phyloP scores from a whole-genome alignment of 257 asterid genomes.

The Solanum chilense region DNA sequence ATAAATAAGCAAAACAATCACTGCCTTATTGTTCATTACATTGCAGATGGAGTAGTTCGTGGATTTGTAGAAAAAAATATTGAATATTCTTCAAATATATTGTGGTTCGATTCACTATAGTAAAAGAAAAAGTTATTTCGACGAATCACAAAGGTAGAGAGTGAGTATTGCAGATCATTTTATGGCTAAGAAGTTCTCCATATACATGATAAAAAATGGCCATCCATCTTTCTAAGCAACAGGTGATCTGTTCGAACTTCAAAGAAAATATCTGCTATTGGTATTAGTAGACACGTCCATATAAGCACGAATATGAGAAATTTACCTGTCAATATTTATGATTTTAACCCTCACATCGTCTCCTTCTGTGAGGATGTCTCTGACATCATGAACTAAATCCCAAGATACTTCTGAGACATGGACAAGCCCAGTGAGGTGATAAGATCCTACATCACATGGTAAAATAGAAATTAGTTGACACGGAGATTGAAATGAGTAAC shows the following conservation, averaged over 20 bases:
- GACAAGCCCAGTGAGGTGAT: constrained; percentile 80
- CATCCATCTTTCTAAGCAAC: background rate
- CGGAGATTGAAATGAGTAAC: background rate
- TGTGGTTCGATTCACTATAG: background rate
- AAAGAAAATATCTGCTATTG: background rate
- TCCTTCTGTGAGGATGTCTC: constrained; percentile 71
- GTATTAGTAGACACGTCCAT: background rate
- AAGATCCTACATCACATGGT: constrained; percentile 37
- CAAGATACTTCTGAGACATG: constrained; percentile 96
- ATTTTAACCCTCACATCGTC: constrained; percentile 77
- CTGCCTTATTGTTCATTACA: background rate
- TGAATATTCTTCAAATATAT: background rate
- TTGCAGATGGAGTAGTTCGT: background rate
- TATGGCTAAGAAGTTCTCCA: background rate
- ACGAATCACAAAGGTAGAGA: background rate
- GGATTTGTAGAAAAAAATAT: background rate
- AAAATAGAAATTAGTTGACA: background rate
- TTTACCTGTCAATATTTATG: constrained; percentile 61
- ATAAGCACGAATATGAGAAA: constrained; percentile 1
- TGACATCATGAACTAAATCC: constrained; percentile 88
- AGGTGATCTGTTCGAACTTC: background rate
- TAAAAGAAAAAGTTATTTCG: background rate
- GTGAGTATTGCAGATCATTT: background rate
- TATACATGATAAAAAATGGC: background rate
- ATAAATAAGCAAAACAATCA: background rate